A percentile compares a stretch with the other conserved stretches of the same genome.
Conservation (phyloP, 225 moss, liverwort and hornwort genomes). For the Lunularia cruciata region DNA sequence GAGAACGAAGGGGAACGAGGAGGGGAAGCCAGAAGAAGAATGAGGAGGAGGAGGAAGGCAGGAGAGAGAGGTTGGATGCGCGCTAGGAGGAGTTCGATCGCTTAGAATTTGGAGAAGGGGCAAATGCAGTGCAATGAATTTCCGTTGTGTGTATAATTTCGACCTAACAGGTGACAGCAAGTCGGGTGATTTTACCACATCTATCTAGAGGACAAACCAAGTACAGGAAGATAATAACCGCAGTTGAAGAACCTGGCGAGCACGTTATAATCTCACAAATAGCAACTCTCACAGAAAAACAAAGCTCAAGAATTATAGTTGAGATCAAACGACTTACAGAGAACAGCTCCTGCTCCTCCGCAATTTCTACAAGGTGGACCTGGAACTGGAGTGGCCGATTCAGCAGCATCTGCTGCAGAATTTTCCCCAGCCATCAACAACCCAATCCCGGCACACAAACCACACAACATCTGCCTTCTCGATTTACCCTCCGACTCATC, state of each 20-base stretch:
- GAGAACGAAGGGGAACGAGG: neutral
- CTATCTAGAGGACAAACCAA: no score
- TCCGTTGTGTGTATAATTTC: no score
- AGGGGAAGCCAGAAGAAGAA: neutral
- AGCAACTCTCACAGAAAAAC: no score
- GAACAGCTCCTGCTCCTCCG: conserved; percentile 61
- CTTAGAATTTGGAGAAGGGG: neutral
- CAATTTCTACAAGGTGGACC: conserved; percentile 62
- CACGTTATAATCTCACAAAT: neutral
- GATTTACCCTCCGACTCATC: conserved; percentile 9
- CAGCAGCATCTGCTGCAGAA: conserved; percentile 42
- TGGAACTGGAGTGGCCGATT: conserved; percentile 13
- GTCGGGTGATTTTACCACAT: no score
- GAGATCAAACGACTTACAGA: conserved; percentile 46
- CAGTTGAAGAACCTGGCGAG: neutral
- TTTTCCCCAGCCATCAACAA: conserved; percentile 40
- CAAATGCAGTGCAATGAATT: conserved; percentile 40
- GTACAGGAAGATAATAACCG: no score
- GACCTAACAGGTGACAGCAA: no score
- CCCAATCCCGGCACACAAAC: conserved; percentile 57
- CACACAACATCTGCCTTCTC: conserved; percentile 61
- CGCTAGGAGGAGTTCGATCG: neutral
- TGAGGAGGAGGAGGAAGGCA: conserved; percentile 1
- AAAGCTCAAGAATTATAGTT: no score
- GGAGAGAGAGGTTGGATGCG: conserved; percentile 1